Conservation (phyloP, 495 filamentous ascomycete genomes). For the Daldinia concentrica region DNA sequence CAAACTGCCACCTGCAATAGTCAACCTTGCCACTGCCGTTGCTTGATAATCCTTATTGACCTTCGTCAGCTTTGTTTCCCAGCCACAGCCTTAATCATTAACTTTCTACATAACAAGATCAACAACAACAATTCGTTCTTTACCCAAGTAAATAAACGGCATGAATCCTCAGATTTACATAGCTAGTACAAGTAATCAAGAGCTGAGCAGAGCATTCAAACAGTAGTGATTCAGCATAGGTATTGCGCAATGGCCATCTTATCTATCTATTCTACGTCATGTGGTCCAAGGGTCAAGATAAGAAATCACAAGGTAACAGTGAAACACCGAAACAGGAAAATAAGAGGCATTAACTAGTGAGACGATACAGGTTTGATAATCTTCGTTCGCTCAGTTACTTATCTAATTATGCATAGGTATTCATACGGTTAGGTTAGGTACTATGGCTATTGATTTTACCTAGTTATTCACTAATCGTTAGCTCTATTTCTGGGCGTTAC, state of each 20-base stretch:
- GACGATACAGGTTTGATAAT: slow-evolving; percentile 13
- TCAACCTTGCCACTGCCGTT: background rate
- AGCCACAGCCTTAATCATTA: background rate
- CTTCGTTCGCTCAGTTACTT: background rate
- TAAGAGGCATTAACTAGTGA: slow-evolving; percentile 1
- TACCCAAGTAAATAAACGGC: background rate
- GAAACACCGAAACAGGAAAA: slow-evolving; percentile 13
- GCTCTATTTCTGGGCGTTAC: too few species aligned
- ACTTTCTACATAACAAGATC: slow-evolving; percentile 20
- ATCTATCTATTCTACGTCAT: slow-evolving; percentile 29
- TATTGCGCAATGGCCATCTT: background rate
- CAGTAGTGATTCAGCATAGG: background rate
- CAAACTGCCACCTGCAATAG: background rate
- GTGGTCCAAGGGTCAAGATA: slow-evolving; percentile 27
- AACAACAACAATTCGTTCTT: background rate
- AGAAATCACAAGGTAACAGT: slow-evolving; percentile 16
- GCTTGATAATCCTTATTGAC: background rate
- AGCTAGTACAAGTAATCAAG: background rate
- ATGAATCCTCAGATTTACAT: background rate
- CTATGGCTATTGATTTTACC: slow-evolving; percentile 7
- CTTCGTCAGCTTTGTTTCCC: background rate
- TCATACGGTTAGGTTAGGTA: too few species aligned
- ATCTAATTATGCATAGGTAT: too few species aligned
- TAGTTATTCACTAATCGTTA: too few species aligned
- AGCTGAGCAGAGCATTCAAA: background rate